Evolutionary conservation across 2,329 filamentous ascomycete species (phyloP), one percentile per base, ranked within the genome.

Genomic region (Aspergillaceae sp.): DNA sequence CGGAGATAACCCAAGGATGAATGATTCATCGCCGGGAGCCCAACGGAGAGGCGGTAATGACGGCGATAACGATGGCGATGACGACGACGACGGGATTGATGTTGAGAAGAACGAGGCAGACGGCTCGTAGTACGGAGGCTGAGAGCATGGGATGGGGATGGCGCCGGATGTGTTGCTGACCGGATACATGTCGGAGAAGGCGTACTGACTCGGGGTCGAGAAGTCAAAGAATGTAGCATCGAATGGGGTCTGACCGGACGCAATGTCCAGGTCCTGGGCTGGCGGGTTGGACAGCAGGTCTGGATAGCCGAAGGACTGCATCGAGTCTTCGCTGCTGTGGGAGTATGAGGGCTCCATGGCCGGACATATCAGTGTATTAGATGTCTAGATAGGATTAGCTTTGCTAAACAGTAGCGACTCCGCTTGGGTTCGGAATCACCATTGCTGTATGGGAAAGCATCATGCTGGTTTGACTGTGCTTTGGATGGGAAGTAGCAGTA

Each of bases 291-390:
- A 35, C 45, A 50, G 56, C 43, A 54, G 37, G 9, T 55, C 51
- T 40, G 47, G 42, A 41, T 48, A 53, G 41, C 47, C 48, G 48
- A 57, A 43, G 40, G 44, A 51, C 11, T 49, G 46, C 42, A 48
- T 45, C 11, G 56, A 56, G 30, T 50, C 51, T 30, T 56, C 52
- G 37, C 54, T 55, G 44, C 49, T 44, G 42, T 48, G 46, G 7
- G 56, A 58, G 48, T 51, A 55, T 27, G 56, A 52, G 8, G 4
- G 42, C 19, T 59, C 54, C 54, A 59, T 57, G 36, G 54, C 51
- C 8, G 36, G 36, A 38, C 36, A 38, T 9, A 26, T 9, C 11
- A 38, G 36, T 9, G 11, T 19, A 38, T 19, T 7, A 38, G 36
- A 19, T 36, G 34, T 38, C 36, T 38, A 38, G 8, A 38, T 38